phyloP scores from a whole-genome alignment of 257 asterid species.

The Avicennia marina region DNA sequence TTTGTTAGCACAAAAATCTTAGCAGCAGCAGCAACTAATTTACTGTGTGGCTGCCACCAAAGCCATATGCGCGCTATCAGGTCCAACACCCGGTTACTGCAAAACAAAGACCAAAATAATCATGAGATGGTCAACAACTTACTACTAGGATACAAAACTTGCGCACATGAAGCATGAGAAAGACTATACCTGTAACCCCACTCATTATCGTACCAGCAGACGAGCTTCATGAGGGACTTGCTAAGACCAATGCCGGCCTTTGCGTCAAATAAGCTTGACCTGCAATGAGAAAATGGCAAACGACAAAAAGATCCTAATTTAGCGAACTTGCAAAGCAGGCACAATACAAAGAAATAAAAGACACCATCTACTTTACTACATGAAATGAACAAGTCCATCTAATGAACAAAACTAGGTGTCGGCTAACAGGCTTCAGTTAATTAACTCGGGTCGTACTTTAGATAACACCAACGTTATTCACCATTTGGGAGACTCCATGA shows the following conservation, averaged over 20 bases:
- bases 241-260: conserved; percentile 97
- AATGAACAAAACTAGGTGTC: no score
- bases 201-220: conserved; percentile 96
- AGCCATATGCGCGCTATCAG: conserved; percentile 92
- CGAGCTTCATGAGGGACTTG: conserved; percentile 78
- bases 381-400: no score
- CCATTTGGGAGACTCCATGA: no score
- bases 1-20: conserved; percentile 1
- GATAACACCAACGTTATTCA: no score
- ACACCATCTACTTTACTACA: no score
- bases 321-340: no score
- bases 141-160: neutral
- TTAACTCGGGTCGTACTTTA: no score
- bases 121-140: neutral
- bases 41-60: conserved; percentile 67
- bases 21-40: no score
- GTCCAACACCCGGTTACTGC: conserved; percentile 90
- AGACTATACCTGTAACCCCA: conserved; percentile 96
- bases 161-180: neutral
- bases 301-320: no score
- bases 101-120: neutral
- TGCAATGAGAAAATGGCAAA: conserved; percentile 24
- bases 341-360: no score
- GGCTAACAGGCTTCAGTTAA: no score
- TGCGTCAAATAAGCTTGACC: conserved; percentile 98